These are phyloP conservation scores for Colletotrichum plurivorum DNA, from an alignment of 2,329 filamentous ascomycete species.

Conservation along the genomic window DNA sequence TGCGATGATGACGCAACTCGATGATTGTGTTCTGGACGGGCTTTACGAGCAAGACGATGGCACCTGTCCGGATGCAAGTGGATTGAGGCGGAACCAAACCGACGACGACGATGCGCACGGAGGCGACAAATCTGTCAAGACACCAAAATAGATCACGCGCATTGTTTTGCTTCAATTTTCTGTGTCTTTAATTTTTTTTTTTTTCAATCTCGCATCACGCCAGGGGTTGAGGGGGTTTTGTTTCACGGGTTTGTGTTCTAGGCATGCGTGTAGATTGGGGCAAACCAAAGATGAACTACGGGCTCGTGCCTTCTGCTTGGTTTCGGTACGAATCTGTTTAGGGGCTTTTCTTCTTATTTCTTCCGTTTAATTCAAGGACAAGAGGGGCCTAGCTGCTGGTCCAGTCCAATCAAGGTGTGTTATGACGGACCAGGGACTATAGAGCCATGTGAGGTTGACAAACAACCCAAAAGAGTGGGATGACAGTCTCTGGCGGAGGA, in stretches of 20 bases:
- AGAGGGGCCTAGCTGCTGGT: constrained; percentile 8
- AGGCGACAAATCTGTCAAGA: background rate
- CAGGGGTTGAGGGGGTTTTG: background rate
- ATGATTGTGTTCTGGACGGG: constrained; percentile 20
- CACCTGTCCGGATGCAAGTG: background rate
- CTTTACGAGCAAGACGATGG: constrained; percentile 12
- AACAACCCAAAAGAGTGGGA: constrained; percentile 5
- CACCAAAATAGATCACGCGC: background rate
- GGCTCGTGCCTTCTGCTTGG: no score
- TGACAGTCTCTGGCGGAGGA: background rate
- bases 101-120: background rate
- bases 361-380: no score
- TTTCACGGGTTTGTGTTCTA: background rate
- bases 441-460: constrained; percentile 12
- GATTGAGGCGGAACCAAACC: background rate
- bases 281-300: no score
- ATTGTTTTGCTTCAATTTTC: background rate
- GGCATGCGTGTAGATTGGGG: no score
- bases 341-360: no score
- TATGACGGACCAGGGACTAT: background rate
- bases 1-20: constrained; percentile 12
- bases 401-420: constrained; percentile 8
- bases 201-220: background rate
- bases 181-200: background rate
- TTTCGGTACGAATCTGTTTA: no score